Percentiles rank a stretch among this genome's conserved stretches.
phyloP scores from a whole-genome alignment of 192 early-diverging fungal genomes.

The Coemansia sp. region DNA sequence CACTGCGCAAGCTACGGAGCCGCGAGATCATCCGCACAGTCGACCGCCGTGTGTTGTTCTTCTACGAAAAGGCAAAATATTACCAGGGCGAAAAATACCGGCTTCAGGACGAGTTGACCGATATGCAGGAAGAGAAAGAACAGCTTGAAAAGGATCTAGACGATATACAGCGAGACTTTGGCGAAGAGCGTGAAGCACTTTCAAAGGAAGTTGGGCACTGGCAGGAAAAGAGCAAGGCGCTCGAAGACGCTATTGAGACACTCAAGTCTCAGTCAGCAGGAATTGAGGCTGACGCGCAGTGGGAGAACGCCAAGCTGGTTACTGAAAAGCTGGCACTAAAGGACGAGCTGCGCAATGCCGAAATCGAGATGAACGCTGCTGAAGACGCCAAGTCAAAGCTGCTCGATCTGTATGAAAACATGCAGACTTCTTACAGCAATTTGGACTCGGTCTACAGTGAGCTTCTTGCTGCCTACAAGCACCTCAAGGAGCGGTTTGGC shows the following conservation, averaged over 20 bases:
- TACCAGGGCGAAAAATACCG: constrained; percentile 53
- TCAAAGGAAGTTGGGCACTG: constrained; percentile 44
- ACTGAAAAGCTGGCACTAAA: constrained; percentile 46
- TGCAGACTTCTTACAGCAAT: constrained; percentile 28
- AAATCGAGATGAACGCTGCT: constrained; percentile 41
- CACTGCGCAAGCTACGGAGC: constrained; percentile 41
- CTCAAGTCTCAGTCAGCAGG: constrained; percentile 27
- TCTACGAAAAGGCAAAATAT: constrained; percentile 53
- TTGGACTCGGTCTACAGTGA: constrained; percentile 37
- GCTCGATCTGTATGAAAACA: constrained; percentile 36
- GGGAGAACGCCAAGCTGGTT: constrained; percentile 42
- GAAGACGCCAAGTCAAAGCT: constrained; percentile 38
- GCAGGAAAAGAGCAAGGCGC: constrained; percentile 34
- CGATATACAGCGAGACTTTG: constrained; percentile 47
- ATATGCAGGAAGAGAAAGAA: constrained; percentile 35
- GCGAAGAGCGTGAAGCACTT: constrained; percentile 45
- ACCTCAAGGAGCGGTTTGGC: constrained; percentile 36
- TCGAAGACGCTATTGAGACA: constrained; percentile 28
- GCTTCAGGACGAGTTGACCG: constrained; percentile 41
- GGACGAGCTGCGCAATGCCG: constrained; percentile 47
- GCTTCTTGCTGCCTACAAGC: constrained; percentile 38
- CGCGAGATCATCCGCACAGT: constrained; percentile 33
- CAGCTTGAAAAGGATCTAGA: constrained; percentile 47
- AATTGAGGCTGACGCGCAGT: constrained; percentile 39
- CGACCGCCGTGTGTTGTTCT: constrained; percentile 48